Evolutionary conservation across 441 rosid genomes (phyloP), one percentile per base, ranked within the genome.

Genomic region (Francoa sonchifolia): DNA sequence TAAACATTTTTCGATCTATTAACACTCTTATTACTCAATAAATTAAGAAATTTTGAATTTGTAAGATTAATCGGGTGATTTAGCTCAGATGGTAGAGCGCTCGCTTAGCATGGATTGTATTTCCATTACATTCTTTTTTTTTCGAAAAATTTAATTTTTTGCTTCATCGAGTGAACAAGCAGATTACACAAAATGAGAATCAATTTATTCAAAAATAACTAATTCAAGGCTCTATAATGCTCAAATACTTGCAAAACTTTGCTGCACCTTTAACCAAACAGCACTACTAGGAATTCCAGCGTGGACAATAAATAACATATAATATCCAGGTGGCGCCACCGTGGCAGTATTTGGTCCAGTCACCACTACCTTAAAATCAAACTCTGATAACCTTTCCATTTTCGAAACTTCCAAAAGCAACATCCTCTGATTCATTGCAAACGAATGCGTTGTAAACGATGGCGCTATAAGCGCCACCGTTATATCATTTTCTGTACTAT

Each of bases 71-170:
- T n/a, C n/a, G n/a, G n/a, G n/a, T n/a, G n/a, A n/a, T n/a, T n/a
- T 86, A 79, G 94, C 86, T 79, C 96, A 79, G 79, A 81, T 87
- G 95, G 89, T 87, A 81, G 87, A 87, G 92, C 87, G 87, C 95
- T 83, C 82, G 89, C 84, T 92, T 81, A 76, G 88, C 95, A 79
- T 83, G 92, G n/a, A n/a, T n/a, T n/a, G n/a, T n/a, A n/a, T n/a
- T n/a, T n/a, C n/a, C n/a, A n/a, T n/a, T n/a, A n/a, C n/a, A n/a
- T n/a, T n/a, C n/a, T n/a, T n/a, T n/a, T n/a, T n/a, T n/a, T n/a
- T n/a, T n/a, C n/a, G n/a, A n/a, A n/a, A n/a, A n/a, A n/a, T n/a
- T n/a, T n/a, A n/a, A n/a, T n/a, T n/a, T n/a, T n/a, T n/a, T n/a
- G n/a, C n/a, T n/a, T n/a, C n/a, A n/a, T n/a, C n/a, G n/a, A n/a